Conservation (phyloP, 306 rosid genomes). For the Cucurbita pepo region DNA sequence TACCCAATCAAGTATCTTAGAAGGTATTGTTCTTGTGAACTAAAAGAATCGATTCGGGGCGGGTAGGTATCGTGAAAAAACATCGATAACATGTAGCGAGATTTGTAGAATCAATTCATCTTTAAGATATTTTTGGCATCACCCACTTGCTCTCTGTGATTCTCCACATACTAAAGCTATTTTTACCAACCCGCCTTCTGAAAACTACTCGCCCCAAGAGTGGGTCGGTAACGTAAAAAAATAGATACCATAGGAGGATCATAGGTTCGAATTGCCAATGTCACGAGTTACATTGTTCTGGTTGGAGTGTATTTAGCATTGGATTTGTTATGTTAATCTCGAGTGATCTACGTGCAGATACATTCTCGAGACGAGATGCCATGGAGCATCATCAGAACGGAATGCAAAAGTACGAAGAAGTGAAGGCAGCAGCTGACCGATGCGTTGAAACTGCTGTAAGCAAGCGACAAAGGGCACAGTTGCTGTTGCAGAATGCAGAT, state of each 20-base stretch:
- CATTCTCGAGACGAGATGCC: constrained; percentile 28
- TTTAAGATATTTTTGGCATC: too few relatives aligned
- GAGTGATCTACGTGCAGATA: constrained; percentile 14
- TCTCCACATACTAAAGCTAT: too few relatives aligned
- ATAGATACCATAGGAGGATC: too few relatives aligned
- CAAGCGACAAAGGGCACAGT: constrained; percentile 50
- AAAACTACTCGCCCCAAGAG: too few relatives aligned
- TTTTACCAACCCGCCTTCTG: too few relatives aligned
- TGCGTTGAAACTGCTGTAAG: constrained; percentile 29
- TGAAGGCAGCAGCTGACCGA: constrained; percentile 30
- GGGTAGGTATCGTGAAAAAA: too few relatives aligned
- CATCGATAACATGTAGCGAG: too few relatives aligned
- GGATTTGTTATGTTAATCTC: not conserved
- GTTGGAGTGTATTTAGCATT: not conserved
- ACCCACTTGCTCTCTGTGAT: too few relatives aligned
- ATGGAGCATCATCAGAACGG: constrained; percentile 36
- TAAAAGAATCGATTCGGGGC: too few relatives aligned
- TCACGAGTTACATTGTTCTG: not conserved
- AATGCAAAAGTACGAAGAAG: constrained; percentile 24
- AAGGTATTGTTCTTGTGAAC: constrained; percentile 21
- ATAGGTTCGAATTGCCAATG: too few relatives aligned
- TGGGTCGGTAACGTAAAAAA: too few relatives aligned
- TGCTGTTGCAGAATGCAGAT: constrained; percentile 55
- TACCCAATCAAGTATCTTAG: constrained; percentile 30
- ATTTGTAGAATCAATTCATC: too few relatives aligned